These are phyloP conservation scores for Tylopilus subfusipes DNA, from an alignment of 768 basidiomycete genomes.

Conservation along the genomic window DNA sequence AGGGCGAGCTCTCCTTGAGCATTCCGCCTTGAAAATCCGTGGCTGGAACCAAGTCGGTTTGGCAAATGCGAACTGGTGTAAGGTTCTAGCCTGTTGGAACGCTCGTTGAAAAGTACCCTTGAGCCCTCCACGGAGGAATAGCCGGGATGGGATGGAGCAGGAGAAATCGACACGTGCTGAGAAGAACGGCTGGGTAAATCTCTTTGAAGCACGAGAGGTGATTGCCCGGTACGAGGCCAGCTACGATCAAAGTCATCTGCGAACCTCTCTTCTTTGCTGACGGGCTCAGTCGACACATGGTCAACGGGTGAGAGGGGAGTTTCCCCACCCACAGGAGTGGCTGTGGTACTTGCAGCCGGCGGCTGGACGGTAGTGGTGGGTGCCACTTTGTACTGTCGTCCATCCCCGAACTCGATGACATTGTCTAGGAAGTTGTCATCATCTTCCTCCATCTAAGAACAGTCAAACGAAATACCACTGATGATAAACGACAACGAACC, in stretches of 20 bases:
- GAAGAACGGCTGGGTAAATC: conserved; percentile 37
- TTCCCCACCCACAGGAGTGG: conserved; percentile 12
- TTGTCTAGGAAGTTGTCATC: conserved; percentile 86
- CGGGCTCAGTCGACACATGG: conserved; percentile 37
- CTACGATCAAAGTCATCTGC: conserved; percentile 94
- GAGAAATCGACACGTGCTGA: conserved; percentile 32
- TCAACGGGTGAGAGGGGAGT: conserved; percentile 16
- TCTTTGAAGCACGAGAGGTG: conserved; percentile 41
- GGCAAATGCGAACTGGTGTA: conserved; percentile 54
- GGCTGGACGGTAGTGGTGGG: conserved; percentile 36
- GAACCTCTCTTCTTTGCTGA: conserved; percentile 85
- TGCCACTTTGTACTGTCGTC: conserved; percentile 84
- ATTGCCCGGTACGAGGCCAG: conserved; percentile 76
- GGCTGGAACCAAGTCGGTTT: conserved; percentile 37
- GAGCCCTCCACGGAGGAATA: conserved; percentile 56
- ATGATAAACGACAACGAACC: conserved; percentile 47
- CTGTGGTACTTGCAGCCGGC: conserved; percentile 16
- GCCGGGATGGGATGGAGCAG: conserved; percentile 36
- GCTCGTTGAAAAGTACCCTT: conserved; percentile 92
- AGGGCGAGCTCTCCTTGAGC: conserved; percentile 40
- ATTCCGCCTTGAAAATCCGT: conserved; percentile 40
- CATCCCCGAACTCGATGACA: conserved; percentile 95
- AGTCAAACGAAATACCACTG: conserved; percentile 3
- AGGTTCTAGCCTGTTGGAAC: conserved; percentile 85
- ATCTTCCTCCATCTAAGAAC: conserved; percentile 78